phyloP scores from a whole-genome alignment of 2,329 filamentous ascomycete genomes.

The Capronia americana region DNA sequence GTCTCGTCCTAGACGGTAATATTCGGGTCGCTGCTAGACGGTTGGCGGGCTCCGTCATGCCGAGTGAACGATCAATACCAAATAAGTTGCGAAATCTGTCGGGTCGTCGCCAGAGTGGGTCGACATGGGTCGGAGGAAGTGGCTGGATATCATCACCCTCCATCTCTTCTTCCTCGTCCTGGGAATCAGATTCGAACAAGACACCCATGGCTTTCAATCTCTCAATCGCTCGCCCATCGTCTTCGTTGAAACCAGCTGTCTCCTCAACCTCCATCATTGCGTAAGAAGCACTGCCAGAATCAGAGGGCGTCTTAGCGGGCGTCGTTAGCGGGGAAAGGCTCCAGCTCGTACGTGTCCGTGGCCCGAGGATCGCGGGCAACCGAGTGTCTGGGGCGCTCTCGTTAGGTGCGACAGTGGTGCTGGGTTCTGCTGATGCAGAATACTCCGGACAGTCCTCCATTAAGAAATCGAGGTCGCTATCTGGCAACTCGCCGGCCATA shows the following conservation, averaged over 20 bases:
- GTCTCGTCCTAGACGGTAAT: slow-evolving; percentile 3
- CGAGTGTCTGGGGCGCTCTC: background rate
- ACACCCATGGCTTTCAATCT: slow-evolving; percentile 28
- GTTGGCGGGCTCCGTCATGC: slow-evolving; percentile 6
- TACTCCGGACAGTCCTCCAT: background rate
- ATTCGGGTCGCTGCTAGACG: background rate
- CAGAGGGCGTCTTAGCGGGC: background rate
- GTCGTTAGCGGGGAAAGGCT: background rate
- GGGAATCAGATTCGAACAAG: slow-evolving; percentile 33
- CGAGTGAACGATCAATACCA: slow-evolving; percentile 17
- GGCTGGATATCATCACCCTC: slow-evolving; percentile 7
- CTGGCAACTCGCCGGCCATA: background rate
- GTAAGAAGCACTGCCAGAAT: background rate
- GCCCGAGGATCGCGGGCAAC: background rate
- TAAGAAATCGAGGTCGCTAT: background rate
- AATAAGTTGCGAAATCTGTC: slow-evolving; percentile 22
- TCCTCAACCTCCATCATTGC: background rate
- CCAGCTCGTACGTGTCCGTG: background rate
- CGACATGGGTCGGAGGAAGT: slow-evolving; percentile 9
- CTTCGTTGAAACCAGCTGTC: slow-evolving; percentile 3
- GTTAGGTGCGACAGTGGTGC: background rate
- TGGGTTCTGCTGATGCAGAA: background rate
- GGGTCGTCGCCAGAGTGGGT: slow-evolving; percentile 19
- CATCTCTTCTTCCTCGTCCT: slow-evolving; percentile 18
- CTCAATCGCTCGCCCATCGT: slow-evolving; percentile 22